Evolutionary conservation across 805 yeast species (phyloP).

Genomic region (Yarrowia sp.): DNA sequence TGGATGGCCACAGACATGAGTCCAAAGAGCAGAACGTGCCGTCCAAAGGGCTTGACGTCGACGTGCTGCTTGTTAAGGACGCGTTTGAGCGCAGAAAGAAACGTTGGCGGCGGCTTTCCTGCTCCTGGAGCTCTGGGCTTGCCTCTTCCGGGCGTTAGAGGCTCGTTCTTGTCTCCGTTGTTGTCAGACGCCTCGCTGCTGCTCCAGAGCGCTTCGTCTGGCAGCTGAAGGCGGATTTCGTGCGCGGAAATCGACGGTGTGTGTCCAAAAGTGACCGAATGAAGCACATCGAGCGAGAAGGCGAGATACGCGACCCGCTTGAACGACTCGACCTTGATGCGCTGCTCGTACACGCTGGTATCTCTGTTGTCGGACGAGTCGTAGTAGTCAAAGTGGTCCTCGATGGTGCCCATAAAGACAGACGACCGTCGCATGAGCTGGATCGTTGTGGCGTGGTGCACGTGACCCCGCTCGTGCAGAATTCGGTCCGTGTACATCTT

Average conservation of each 20-base stretch:
- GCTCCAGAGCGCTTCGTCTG: slow-evolving; percentile 62
- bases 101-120: slow-evolving; percentile 35
- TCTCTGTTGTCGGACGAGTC: slow-evolving; percentile 12
- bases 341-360: slow-evolving; percentile 6
- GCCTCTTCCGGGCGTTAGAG: background rate
- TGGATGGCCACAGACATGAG: slow-evolving; percentile 64
- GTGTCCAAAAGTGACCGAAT: slow-evolving; percentile 77
- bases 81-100: slow-evolving; percentile 56
- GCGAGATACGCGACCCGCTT: slow-evolving; percentile 79
- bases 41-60: slow-evolving; percentile 57
- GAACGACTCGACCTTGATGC: slow-evolving; percentile 55
- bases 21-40: slow-evolving; percentile 65
- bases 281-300: slow-evolving; percentile 74
- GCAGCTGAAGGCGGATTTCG: slow-evolving; percentile 57
- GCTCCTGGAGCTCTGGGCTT: slow-evolving; percentile 26
- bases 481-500: slow-evolving; percentile 65
- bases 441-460: slow-evolving; percentile 84
- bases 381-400: slow-evolving; percentile 24
- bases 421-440: slow-evolving; percentile 76
- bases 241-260: slow-evolving; percentile 56
- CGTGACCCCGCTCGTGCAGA: slow-evolving; percentile 76
- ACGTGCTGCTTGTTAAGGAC: slow-evolving; percentile 53
- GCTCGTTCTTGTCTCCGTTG: background rate
- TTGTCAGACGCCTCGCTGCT: slow-evolving; percentile 32
- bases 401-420: slow-evolving; percentile 45